Percentiles rank a stretch among this genome's conserved stretches.
Conservation (phyloP, 75 land plant genomes). For the Cryptomeria japonica region DNA sequence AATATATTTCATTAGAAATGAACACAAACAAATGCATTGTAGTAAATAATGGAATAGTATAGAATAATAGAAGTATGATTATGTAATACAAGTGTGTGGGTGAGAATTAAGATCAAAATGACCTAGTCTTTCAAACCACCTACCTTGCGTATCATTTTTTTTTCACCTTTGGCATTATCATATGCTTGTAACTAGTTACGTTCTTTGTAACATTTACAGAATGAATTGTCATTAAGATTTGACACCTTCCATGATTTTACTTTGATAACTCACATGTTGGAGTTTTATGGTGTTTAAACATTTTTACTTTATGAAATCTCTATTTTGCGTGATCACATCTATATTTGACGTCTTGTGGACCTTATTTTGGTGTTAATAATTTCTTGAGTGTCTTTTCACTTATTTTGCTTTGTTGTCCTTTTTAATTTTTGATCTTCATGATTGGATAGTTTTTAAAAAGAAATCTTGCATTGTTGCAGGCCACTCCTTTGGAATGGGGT, state of each 20-base stretch:
- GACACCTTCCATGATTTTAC: not conserved
- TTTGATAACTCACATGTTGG: not conserved
- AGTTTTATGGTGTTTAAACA: not conserved
- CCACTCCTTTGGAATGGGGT: constrained; percentile 88
- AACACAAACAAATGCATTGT: not conserved
- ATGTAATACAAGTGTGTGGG: not conserved
- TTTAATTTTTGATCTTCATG: not conserved
- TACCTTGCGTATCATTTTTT: not conserved
- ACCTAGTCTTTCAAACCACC: not conserved
- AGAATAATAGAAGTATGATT: not conserved
- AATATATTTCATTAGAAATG: not conserved
- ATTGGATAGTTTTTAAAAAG: no score
- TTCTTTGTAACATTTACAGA: not conserved
- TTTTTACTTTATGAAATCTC: no score
- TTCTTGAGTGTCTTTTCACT: not conserved
- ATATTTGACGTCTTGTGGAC: not conserved
- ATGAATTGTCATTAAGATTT: not conserved
- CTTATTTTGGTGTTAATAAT: not conserved
- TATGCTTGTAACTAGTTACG: not conserved
- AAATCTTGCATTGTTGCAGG: constrained; percentile 23
- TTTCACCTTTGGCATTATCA: not conserved
- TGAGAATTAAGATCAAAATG: not conserved
- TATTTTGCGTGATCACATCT: not conserved
- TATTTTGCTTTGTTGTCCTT: not conserved
- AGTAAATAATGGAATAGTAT: not conserved